phyloP scores from a whole-genome alignment of 2,329 filamentous ascomycete genomes.

The Ascochyta rabiei region DNA sequence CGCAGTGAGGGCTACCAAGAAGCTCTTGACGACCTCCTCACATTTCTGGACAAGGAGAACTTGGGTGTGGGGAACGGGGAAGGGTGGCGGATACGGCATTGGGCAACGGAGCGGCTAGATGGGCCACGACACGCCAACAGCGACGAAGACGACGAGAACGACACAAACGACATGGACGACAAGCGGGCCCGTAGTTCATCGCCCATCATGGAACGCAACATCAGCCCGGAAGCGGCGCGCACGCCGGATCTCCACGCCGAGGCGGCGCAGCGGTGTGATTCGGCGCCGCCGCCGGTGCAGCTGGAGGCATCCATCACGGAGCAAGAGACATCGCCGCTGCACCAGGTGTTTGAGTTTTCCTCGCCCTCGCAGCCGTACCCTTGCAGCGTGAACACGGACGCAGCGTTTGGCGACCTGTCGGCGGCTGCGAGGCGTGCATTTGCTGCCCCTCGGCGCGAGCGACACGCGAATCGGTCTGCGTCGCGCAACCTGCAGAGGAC shows the following conservation, averaged over 20 bases:
- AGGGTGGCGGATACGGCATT: constrained; percentile 68
- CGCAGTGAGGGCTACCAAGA: constrained; percentile 89
- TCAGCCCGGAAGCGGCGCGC: constrained; percentile 50
- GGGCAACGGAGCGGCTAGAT: constrained; percentile 73
- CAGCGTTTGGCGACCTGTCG: constrained; percentile 29
- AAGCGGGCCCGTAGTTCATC: constrained; percentile 67
- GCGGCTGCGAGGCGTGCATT: constrained; percentile 42
- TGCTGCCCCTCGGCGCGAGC: constrained; percentile 45
- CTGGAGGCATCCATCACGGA: constrained; percentile 39
- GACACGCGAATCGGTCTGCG: constrained; percentile 48
- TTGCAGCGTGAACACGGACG: constrained; percentile 47
- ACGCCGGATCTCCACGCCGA: constrained; percentile 28
- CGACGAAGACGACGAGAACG: constrained; percentile 71
- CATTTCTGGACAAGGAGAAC: constrained; percentile 81
- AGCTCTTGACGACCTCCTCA: constrained; percentile 86
- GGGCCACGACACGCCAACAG: constrained; percentile 61
- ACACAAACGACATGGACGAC: constrained; percentile 64
- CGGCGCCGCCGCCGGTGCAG: constrained; percentile 50
- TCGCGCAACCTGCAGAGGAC: constrained; percentile 40
- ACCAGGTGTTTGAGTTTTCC: constrained; percentile 69
- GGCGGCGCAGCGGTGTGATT: constrained; percentile 33
- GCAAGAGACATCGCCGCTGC: constrained; percentile 37
- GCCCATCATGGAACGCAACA: constrained; percentile 61
- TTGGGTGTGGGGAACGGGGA: constrained; percentile 81
- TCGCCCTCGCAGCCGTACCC: constrained; percentile 64